phyloP scores from a whole-genome alignment of 2,329 filamentous ascomycete species.

The Pezizomycotina sp. region DNA sequence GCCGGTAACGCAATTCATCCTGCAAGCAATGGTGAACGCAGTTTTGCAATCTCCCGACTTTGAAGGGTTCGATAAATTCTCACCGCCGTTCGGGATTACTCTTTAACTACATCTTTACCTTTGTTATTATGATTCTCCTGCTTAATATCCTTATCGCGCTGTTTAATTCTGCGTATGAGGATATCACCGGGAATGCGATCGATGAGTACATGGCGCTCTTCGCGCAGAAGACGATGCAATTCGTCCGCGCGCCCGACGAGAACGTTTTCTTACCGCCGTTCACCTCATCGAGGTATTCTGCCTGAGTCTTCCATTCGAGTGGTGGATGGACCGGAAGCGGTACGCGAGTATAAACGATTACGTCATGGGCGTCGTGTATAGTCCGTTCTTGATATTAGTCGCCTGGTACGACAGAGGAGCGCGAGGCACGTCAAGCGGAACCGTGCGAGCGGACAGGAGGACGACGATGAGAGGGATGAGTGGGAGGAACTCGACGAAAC shows the following conservation, averaged over 20 bases:
- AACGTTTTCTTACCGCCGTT: constrained; percentile 93
- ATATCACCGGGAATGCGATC: constrained; percentile 80
- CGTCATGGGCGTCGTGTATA: constrained; percentile 76
- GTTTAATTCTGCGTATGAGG: constrained; percentile 91
- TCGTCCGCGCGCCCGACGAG: constrained; percentile 88
- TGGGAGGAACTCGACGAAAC: constrained; percentile 71
- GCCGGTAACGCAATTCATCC: constrained; percentile 55
- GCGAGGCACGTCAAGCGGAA: constrained; percentile 56
- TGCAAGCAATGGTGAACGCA: constrained; percentile 71
- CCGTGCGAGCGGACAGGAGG: constrained; percentile 61
- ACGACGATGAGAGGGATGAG: constrained; percentile 77
- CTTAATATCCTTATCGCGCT: constrained; percentile 94
- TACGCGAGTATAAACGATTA: constrained; percentile 77
- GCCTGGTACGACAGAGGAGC: constrained; percentile 53
- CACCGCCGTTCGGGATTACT: constrained; percentile 79
- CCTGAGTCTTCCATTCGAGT: constrained; percentile 69
- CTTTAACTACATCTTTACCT: constrained; percentile 97
- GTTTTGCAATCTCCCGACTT: constrained; percentile 90
- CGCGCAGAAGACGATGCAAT: constrained; percentile 87
- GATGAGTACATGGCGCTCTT: constrained; percentile 94
- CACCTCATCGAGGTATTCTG: constrained; percentile 79
- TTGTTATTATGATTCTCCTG: constrained; percentile 75
- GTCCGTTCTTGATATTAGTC: constrained; percentile 62
- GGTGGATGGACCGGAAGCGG: constrained; percentile 64
- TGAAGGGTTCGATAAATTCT: constrained; percentile 70